Percentiles rank a stretch among this genome's conserved stretches.
phyloP scores from a whole-genome alignment of 345 rosid species.

The Salix udensis region DNA sequence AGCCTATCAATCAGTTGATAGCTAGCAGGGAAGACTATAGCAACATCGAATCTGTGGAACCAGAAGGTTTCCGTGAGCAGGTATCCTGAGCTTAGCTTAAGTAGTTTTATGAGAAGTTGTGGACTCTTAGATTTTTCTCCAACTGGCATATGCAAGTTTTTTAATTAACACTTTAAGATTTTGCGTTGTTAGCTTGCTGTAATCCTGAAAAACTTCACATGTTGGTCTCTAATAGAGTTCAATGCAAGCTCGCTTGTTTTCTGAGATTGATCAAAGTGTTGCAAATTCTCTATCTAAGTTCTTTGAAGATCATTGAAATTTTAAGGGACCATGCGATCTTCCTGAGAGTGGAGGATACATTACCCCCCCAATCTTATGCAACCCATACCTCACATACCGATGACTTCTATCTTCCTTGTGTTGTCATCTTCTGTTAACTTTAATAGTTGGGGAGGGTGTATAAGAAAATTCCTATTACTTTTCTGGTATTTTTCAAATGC shows the following conservation, averaged over 20 bases:
- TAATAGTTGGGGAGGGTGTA: neutral
- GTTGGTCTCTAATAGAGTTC: too few relatives aligned
- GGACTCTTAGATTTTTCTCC: neutral
- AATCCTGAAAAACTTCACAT: neutral
- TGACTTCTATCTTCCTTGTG: neutral
- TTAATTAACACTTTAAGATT: neutral
- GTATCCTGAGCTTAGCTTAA: conserved; percentile 32
- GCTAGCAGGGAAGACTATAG: conserved; percentile 54
- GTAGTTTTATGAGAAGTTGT: neutral
- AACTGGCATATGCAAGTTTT: neutral
- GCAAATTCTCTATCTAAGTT: neutral
- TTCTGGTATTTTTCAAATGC: neutral
- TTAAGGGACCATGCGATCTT: neutral
- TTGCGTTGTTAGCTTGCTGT: neutral
- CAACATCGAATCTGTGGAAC: conserved; percentile 48
- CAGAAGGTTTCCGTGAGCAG: conserved; percentile 81
- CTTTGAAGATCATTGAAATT: neutral
- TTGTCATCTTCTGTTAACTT: neutral
- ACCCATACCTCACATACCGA: neutral
- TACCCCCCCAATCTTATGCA: neutral
- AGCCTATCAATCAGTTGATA: conserved; percentile 44
- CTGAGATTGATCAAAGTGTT: neutral
- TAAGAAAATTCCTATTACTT: neutral
- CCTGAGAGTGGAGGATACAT: neutral
- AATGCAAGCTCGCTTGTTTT: neutral